These are phyloP conservation scores for Sarcodon aspratus DNA, from an alignment of 768 basidiomycete species.

Conservation along the genomic window DNA sequence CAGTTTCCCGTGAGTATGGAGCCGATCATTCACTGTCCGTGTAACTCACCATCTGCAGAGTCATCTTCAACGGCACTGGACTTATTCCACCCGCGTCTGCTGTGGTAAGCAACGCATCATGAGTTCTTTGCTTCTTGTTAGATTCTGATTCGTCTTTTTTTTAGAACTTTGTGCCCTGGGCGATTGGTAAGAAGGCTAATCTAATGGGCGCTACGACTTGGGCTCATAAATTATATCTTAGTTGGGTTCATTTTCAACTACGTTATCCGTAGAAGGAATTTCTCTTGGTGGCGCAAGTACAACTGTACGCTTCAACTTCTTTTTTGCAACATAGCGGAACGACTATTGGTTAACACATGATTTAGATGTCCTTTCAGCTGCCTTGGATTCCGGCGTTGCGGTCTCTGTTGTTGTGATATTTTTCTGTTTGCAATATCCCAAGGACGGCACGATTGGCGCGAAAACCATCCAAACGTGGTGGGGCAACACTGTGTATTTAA, in stretches of 20 bases:
- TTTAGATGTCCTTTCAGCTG: slow-evolving; percentile 56
- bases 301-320: slow-evolving; percentile 19
- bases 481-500: slow-evolving; percentile 41
- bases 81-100: slow-evolving; percentile 30
- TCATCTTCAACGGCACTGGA: slow-evolving; percentile 29
- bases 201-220: no score
- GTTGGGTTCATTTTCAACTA: slow-evolving; percentile 26
- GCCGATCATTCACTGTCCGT: slow-evolving; percentile 7
- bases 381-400: slow-evolving; percentile 61
- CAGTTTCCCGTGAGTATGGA: slow-evolving; percentile 34
- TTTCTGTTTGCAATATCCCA: slow-evolving; percentile 55
- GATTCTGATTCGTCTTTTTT: no score
- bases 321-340: not conserved
- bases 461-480: slow-evolving; percentile 52
- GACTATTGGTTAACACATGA: not conserved
- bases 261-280: slow-evolving; percentile 24
- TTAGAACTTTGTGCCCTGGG: slow-evolving; percentile 26
- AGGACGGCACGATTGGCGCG: slow-evolving; percentile 45
- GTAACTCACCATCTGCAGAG: slow-evolving; percentile 26
- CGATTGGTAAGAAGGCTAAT: slow-evolving; percentile 5
- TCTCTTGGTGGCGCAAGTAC: slow-evolving; percentile 28
- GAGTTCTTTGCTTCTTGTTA: no score
- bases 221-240: slow-evolving; percentile 24
- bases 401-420: slow-evolving; percentile 43
- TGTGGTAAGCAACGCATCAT: slow-evolving; percentile 2